Conservation (phyloP, 345 rosid genomes). For the Camelina neglecta region DNA sequence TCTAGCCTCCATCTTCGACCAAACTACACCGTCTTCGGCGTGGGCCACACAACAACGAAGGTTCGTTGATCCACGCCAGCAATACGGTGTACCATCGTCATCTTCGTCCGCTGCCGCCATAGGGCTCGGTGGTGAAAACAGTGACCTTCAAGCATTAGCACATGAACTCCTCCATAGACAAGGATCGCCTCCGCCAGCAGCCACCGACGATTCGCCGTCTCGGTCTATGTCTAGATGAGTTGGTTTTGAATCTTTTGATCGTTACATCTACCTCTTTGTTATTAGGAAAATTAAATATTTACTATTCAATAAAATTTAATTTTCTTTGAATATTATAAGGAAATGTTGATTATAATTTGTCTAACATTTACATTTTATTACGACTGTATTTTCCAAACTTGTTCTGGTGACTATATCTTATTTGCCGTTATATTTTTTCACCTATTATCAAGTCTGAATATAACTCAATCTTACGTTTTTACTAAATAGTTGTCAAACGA, state of each 20-base stretch:
- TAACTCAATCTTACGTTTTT: background rate
- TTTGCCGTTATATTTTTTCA: background rate
- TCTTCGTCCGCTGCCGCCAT: conserved; percentile 41
- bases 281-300: conserved; percentile 23
- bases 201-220: conserved; percentile 58
- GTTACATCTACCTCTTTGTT: conserved; percentile 13
- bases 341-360: conserved; percentile 20
- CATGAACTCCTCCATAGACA: conserved; percentile 75
- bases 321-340: conserved; percentile 30
- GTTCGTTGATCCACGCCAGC: conserved; percentile 67
- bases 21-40: conserved; percentile 53
- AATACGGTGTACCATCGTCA: conserved; percentile 47
- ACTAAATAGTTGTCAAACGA: background rate
- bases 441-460: background rate
- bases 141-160: conserved; percentile 82
- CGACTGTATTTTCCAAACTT: conserved; percentile 3
- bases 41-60: conserved; percentile 67
- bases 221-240: conserved; percentile 58
- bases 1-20: conserved; percentile 74
- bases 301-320: conserved; percentile 28
- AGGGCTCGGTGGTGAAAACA: conserved; percentile 55
- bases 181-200: conserved; percentile 60
- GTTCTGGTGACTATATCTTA: background rate
- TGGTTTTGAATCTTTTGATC: conserved; percentile 13
- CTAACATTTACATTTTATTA: conserved; percentile 32